These are phyloP conservation scores for Coriolopsis trogii DNA, from an alignment of 1,284 basidiomycete genomes.

Conservation along the genomic window DNA sequence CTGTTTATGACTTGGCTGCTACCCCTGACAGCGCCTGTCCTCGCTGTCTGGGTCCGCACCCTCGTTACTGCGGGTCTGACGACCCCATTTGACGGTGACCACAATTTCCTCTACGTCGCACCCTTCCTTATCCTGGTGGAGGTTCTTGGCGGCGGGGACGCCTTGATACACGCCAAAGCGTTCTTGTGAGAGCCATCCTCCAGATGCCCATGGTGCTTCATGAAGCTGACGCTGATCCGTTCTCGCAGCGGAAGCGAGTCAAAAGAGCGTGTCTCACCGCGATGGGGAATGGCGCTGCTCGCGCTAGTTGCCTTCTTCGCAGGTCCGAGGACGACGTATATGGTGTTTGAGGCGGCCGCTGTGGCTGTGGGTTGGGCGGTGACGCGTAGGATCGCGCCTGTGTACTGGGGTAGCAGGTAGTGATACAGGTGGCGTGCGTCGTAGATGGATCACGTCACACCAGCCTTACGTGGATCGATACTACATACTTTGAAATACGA, in stretches of 20 bases:
- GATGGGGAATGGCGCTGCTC: slow-evolving; percentile 44
- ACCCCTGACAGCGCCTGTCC: slow-evolving; percentile 78
- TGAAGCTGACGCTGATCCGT: slow-evolving; percentile 2
- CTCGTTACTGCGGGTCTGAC: slow-evolving; percentile 72
- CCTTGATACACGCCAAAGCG: slow-evolving; percentile 14
- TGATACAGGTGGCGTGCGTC: neutral
- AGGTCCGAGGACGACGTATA: slow-evolving; percentile 63
- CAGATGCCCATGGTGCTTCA: neutral
- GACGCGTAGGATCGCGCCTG: slow-evolving; percentile 22
- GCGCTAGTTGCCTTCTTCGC: slow-evolving; percentile 55
- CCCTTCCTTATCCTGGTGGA: slow-evolving; percentile 72
- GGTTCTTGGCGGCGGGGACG: slow-evolving; percentile 33
- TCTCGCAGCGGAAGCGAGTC: slow-evolving; percentile 3
- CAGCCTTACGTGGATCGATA: too few species aligned
- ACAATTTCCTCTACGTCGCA: slow-evolving; percentile 67
- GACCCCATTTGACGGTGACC: slow-evolving; percentile 78
- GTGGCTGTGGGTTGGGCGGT: slow-evolving; percentile 29
- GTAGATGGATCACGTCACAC: too few species aligned
- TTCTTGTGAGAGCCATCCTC: slow-evolving; percentile 8
- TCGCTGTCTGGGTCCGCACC: slow-evolving; percentile 92
- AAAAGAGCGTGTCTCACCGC: slow-evolving; percentile 16
- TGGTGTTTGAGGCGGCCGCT: slow-evolving; percentile 54
- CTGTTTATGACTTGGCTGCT: slow-evolving; percentile 84
- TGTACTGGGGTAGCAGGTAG: slow-evolving; percentile 25
- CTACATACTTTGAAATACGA: too few species aligned